Percentiles rank a stretch among this genome's conserved stretches.
Evolutionary conservation across 2,329 filamentous ascomycete genomes (phyloP).

Genomic region (Exophiala aquamarina): DNA sequence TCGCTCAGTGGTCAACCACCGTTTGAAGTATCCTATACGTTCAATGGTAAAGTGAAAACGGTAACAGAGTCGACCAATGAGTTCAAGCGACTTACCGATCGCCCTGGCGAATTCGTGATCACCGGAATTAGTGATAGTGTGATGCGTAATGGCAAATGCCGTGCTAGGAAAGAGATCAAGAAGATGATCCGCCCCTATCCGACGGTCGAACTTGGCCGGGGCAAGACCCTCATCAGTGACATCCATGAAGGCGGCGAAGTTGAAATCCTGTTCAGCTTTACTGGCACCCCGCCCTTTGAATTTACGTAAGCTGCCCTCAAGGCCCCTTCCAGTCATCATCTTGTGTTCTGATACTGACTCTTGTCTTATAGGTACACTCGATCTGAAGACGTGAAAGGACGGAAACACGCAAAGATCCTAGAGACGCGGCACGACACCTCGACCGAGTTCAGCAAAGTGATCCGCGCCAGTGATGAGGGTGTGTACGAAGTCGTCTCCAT

Average conservation of each 20-base stretch:
- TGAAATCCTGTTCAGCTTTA: slow-evolving; percentile 92
- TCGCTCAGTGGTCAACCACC: slow-evolving; percentile 86
- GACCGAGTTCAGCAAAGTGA: slow-evolving; percentile 75
- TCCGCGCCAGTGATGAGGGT: slow-evolving; percentile 87
- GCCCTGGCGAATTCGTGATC: slow-evolving; percentile 83
- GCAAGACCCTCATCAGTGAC: slow-evolving; percentile 76
- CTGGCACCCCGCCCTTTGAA: slow-evolving; percentile 92
- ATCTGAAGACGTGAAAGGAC: slow-evolving; percentile 71
- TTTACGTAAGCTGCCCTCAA: slow-evolving; percentile 66
- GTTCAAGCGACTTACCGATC: slow-evolving; percentile 91
- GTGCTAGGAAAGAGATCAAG: slow-evolving; percentile 71
- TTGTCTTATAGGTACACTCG: slow-evolving; percentile 66
- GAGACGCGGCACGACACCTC: slow-evolving; percentile 89
- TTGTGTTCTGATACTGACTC: slow-evolving; percentile 14
- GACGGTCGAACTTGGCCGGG: slow-evolving; percentile 84
- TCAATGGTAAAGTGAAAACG: slow-evolving; percentile 74
- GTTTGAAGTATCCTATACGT: slow-evolving; percentile 90
- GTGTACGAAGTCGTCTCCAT: slow-evolving; percentile 97
- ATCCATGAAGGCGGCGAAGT: slow-evolving; percentile 96
- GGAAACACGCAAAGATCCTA: slow-evolving; percentile 66
- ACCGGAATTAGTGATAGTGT: slow-evolving; percentile 84
- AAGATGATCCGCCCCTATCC: slow-evolving; percentile 91
- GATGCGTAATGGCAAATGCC: slow-evolving; percentile 62
- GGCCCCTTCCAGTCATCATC: not conserved
- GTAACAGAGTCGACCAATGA: slow-evolving; percentile 65